phyloP scores from a whole-genome alignment of 345 rosid genomes.

The Firmiana major region DNA sequence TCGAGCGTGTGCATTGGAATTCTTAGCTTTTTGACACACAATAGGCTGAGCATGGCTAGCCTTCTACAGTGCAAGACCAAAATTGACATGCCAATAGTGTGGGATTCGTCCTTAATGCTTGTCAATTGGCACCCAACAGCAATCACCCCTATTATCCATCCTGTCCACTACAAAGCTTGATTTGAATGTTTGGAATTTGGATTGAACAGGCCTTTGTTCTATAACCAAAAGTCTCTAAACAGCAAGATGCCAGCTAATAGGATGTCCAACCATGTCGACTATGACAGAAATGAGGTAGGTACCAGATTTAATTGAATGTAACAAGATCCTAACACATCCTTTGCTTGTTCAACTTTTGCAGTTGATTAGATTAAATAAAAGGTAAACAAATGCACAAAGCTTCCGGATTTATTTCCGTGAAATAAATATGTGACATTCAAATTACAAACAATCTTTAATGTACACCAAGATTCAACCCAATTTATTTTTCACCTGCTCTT shows the following conservation, averaged over 20 bases:
- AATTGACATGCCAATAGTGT: background rate
- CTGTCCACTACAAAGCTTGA: background rate
- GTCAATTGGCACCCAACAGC: constrained; percentile 4
- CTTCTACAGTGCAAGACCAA: background rate
- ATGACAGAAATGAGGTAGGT: background rate
- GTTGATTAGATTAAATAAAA: too few species aligned
- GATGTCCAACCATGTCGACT: background rate
- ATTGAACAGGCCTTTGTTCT: background rate
- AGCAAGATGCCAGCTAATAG: constrained; percentile 11
- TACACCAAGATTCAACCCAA: background rate
- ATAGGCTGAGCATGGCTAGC: background rate
- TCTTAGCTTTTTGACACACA: background rate
- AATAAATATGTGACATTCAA: too few species aligned
- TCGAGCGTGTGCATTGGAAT: background rate
- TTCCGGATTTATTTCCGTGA: too few species aligned
- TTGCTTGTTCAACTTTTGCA: background rate
- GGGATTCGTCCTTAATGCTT: constrained; percentile 1
- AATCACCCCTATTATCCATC: background rate
- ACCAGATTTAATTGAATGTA: background rate
- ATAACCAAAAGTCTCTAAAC: background rate
- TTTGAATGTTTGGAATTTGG: background rate
- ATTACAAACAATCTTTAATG: background rate
- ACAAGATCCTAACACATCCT: constrained; percentile 4
- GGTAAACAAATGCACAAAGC: too few species aligned
- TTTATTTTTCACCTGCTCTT: background rate